Base-by-base conservation (phyloP, 177 flowering plant species). In the Vitis hybrid region DNA sequence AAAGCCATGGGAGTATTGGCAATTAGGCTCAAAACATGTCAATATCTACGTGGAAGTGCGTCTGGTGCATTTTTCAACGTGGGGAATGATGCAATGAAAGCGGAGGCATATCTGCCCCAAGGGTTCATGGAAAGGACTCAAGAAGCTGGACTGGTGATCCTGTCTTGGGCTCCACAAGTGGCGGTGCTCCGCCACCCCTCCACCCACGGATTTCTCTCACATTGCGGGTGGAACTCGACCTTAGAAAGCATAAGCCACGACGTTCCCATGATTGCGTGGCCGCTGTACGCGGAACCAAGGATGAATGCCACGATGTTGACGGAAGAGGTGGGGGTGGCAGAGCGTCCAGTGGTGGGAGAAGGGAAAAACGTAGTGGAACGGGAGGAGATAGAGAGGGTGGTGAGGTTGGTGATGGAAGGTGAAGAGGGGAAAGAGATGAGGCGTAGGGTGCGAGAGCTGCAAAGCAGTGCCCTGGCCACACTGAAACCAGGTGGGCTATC, bases 201-300 rank as follows among this genome's bases (percentile, higher is more conserved):
- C 0, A 73, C 74, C 0, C 87, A 82, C 0, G 87, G 80, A 11
- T 85, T 85, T 59, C 8, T 81, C 12, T 75, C 82, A 0, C 87
- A 85, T 69, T 82, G 87, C 19, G 85, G 85, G 11, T 85, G 89
- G 89, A 85, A 83, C 64, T 85, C 88, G 2, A 63, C 73, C 0
- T 7, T 85, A 64, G 89, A 85, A 63, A 74, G 83, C 58, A 60
- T 82, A 1, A 39, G 39, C 3, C 50, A 76, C 15, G 89, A 87
- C 6, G 83, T 86, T 6, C 85, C 82, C 12, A 75, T 85, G 65
- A 72, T 83, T 7, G 78, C 83, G 1, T 81, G 84, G 89, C 89
- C 89, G 9, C 68, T 86, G 0, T 86, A 68, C 6, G 84, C 83
- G 1, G 87, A 86, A 64, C 85, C 84, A 54, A 74, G 49, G 30